Evolutionary conservation across 306 rosid species (phyloP), one percentile per base, ranked within the genome.

Genomic region (Abrus precatorius): DNA sequence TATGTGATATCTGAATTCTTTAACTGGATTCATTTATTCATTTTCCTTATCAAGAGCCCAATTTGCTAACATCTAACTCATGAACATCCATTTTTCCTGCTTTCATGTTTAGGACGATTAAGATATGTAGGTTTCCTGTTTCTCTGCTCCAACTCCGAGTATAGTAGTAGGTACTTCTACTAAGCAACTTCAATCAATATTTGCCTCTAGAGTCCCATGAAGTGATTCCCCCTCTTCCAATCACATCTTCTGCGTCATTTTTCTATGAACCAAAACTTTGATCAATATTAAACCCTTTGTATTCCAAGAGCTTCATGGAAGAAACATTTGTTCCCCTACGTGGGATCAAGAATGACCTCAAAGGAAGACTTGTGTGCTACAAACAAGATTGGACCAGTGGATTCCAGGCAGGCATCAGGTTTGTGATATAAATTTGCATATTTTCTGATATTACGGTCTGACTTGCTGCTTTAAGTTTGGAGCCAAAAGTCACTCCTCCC

Each of bases 291-390:
- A 53, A 49, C 57, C 48, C 80, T 69, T 81, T 44, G 74, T 67
- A 74, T 73, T 75, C 63, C 73, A 13, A 80, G 72, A 43, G 67
- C 41, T 76, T 64, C 74, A 93, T 93, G 97, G 97, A 93, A 80
- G 97, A 93, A 91, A 93, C 94, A n/a, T 93, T 91, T 88, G 95
- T 91, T 84, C 97, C 97, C 66, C 83, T 93, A 40, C 91, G 91
- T 0, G 97, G 96, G 78, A 93, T 93, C 72, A 91, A 85, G 85
- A 89, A 91, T 75, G 97, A 93, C 63, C 84, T 93, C 79, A 88
- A 86, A 84, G 94, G 89, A 82, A 89, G 97, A 83, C 76, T 91
- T 77, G 52, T 88, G 69, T 93, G 96, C 88, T 91, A 93, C 80
- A 93, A 87, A 77, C 96, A 91, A 83, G 97, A 93, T 75, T 93